These are phyloP conservation scores for Crithidia sp. DNA, from an alignment of 208 protist species.

Conservation along the genomic window DNA sequence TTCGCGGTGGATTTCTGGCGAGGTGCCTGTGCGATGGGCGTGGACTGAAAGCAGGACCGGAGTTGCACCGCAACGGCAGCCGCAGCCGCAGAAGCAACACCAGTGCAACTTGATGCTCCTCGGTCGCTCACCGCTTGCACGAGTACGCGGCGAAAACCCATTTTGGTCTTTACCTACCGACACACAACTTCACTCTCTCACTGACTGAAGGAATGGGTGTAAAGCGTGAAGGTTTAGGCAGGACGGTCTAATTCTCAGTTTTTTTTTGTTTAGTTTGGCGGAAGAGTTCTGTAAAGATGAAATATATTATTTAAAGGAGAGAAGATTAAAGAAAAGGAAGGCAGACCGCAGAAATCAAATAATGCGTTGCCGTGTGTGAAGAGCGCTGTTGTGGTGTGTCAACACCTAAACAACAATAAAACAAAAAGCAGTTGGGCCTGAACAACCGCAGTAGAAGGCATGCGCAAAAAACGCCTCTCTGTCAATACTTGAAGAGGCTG, in stretches of 20 bases:
- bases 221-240: neutral
- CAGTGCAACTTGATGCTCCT: neutral
- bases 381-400: neutral
- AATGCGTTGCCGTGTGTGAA: neutral
- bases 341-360: neutral
- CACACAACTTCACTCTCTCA: neutral
- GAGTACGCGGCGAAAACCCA: slow-evolving; percentile 22
- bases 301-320: neutral
- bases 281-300: too few species aligned
- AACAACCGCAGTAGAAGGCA: too few species aligned
- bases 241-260: neutral
- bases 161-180: neutral
- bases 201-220: neutral
- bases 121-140: neutral
- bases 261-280: neutral
- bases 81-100: neutral
- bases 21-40: slow-evolving; percentile 11
- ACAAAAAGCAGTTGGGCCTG: too few species aligned
- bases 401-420: too few species aligned
- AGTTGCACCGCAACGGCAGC: neutral
- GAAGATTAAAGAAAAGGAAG: neutral
- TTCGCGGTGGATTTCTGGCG: slow-evolving; percentile 4
- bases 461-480: too few species aligned
- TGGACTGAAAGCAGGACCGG: neutral
- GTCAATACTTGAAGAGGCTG: too few species aligned